A percentile compares a stretch with the other conserved stretches of the same genome.
phyloP scores from a whole-genome alignment of 2,329 filamentous ascomycete species.

The Plenodomus lindquistii region DNA sequence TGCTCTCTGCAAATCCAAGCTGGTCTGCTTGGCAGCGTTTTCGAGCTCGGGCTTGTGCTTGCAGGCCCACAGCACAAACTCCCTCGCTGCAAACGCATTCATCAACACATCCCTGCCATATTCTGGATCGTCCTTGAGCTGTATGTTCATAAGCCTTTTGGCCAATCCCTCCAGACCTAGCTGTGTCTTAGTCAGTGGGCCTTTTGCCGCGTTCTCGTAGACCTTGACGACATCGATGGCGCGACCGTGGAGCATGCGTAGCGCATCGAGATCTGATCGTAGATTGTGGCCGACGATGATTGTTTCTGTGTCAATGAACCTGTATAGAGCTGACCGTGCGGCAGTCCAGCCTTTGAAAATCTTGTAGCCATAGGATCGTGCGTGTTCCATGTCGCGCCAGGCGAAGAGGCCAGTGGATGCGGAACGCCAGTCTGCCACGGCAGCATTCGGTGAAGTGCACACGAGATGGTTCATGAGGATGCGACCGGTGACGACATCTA shows the following conservation, averaged over 20 bases:
- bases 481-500: conserved; percentile 37
- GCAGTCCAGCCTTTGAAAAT: conserved; percentile 40
- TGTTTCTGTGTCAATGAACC: conserved; percentile 37
- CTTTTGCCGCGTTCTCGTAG: conserved; percentile 40
- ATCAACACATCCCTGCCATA: conserved; percentile 55
- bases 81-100: conserved; percentile 55
- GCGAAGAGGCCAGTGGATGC: conserved; percentile 27
- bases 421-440: conserved; percentile 32
- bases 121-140: conserved; percentile 15
- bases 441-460: conserved; percentile 24
- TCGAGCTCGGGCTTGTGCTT: conserved; percentile 44
- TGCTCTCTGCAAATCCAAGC: conserved; percentile 27
- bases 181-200: conserved; percentile 34
- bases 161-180: conserved; percentile 36
- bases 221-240: conserved; percentile 36
- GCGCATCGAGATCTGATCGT: conserved; percentile 35
- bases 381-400: conserved; percentile 30
- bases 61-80: conserved; percentile 54
- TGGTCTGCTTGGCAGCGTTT: conserved; percentile 41
- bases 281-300: conserved; percentile 42
- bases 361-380: conserved; percentile 32
- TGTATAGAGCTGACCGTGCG: conserved; percentile 34
- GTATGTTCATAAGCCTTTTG: conserved; percentile 18
- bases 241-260: conserved; percentile 42
- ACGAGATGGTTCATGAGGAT: conserved; percentile 39